Conservation (phyloP, 139 green algal species). For the Chlorella vulgaris region DNA sequence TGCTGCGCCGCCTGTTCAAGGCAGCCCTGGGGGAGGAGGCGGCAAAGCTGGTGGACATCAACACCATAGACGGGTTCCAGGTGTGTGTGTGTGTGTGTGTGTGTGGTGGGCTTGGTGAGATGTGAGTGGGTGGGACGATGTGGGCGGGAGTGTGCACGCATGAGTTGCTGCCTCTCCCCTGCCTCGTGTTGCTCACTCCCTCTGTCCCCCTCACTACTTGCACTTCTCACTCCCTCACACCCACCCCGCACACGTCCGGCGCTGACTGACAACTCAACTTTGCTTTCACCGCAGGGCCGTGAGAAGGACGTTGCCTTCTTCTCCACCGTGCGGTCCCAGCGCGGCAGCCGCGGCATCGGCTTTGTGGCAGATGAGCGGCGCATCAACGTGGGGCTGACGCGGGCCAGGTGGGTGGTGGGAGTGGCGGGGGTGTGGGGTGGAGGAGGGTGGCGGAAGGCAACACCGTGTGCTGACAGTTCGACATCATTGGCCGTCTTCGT, state of each 20-base stretch:
- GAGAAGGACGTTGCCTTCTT: constrained; percentile 86
- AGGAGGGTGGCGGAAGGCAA: not conserved
- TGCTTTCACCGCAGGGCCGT: not conserved
- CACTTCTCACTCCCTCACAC: not conserved
- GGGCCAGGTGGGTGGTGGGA: constrained; percentile 67
- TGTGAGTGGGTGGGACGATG: not conserved
- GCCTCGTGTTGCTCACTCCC: too few species aligned
- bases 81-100: constrained; percentile 53
- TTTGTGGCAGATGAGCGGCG: constrained; percentile 94
- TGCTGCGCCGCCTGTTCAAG: constrained; percentile 48
- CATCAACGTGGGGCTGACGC: constrained; percentile 95
- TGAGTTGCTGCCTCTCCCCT: too few species aligned
- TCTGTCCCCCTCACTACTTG: too few species aligned
- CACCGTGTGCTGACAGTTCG: not conserved
- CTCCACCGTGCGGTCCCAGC: constrained; percentile 77
- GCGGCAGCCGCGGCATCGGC: constrained; percentile 72
- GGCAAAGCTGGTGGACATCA: constrained; percentile 83
- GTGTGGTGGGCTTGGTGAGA: not conserved
- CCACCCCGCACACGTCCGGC: not conserved
- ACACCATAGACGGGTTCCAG: constrained; percentile 95
- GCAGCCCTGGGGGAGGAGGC: constrained; percentile 71
- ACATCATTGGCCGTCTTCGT: too few species aligned
- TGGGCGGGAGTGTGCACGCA: not conserved
- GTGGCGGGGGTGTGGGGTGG: not conserved
- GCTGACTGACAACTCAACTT: too few species aligned